Evolutionary conservation across 179 eudicot genomes (phyloP), one percentile per base, ranked within the genome.

Genomic region (Silene coronaria): DNA sequence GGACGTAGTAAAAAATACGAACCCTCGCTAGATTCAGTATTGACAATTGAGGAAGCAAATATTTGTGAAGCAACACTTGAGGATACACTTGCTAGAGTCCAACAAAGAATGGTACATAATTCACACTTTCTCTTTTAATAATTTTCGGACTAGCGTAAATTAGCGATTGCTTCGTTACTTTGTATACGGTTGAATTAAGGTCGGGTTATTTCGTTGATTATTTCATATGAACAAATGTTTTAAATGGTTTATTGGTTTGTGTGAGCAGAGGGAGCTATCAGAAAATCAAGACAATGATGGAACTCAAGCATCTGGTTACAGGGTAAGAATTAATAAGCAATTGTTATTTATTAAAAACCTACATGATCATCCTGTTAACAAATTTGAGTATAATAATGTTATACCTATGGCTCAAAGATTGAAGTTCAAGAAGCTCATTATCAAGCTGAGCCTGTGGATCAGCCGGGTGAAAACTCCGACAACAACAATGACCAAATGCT

Each of bases 91-190:
- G 79, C 75, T 6, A 71, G 26, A 57, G 80, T 82, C 28, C 79
- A 78, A 38, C 67, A 78, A 19, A 75, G 82, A 72, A 78, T 75
- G 82, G 84, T 82, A 59, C 19, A n/a, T n/a, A n/a, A n/a, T n/a
- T n/a, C n/a, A n/a, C n/a, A n/a, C n/a, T n/a, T n/a, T n/a, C n/a
- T n/a, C n/a, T n/a, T n/a, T n/a, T n/a, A n/a, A n/a, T n/a, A 28
- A 28, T 28, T 28, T 28, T 28, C 32, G 32, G 32, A 1, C 32
- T 28, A 1, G 32, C 2, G 32, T 1, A 1, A 28, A 28, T 28
- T 28, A 28, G 32, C 32, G 32, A 28, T 1, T 28, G 32, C 32
- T 1, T 28, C 32, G 32, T 28, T 1, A 28, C 1, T 28, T 28
- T 1, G 3, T 28, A 28, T 28, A 28, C 32, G 32, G 3, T 3